Evolutionary conservation across 31 red algal species (phyloP), one percentile per base, ranked within the genome.

Genomic region (Odonthalia washingtoniensis): DNA sequence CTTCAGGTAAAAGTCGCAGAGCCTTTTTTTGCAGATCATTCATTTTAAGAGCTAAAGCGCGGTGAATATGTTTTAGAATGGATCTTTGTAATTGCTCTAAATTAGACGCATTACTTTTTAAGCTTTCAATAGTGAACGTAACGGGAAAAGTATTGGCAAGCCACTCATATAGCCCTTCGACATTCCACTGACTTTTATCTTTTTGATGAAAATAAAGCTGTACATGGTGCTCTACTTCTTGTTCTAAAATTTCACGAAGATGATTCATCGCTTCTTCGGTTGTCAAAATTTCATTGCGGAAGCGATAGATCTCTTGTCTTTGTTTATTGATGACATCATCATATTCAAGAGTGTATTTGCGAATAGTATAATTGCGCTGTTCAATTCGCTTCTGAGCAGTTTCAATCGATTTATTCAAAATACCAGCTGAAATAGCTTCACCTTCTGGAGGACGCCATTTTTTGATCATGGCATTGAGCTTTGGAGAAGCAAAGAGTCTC

Each of bases 271-370:
- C 42, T 44, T 44, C 42, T 5, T 67, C 64, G 6, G 65, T 40
- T 40, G 18, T 37, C 3, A 83, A 40, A n/a, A 83, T 40, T 72
- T 52, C 9, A 61, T 9, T 38, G 4, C 80, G 28, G 5, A 70
- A 3, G 4, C 33, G 2, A 42, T 83, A 83, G 35, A 83, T 72
- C 6, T 36, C 65, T 72, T 72, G 4, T 68, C 80, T 33, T 70
- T 83, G 80, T 40, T 72, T 38, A 70, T 72, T 83, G 53, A 70
- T 38, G 12, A 85, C 82, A 36, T 85, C 68, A 60, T 85, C 82
- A 60, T 74, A 85, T 74, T 74, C 68, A 72, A 85, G 49, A 14
- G 70, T 57, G 3, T 85, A 62, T 49, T 85, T 75, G 3, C 82
- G 2, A 4, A 74, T 26, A 75, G 70, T 62, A 75, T 28, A 75